phyloP scores from a whole-genome alignment of 2,329 filamentous ascomycete species.

The Hypocrella siamensis region DNA sequence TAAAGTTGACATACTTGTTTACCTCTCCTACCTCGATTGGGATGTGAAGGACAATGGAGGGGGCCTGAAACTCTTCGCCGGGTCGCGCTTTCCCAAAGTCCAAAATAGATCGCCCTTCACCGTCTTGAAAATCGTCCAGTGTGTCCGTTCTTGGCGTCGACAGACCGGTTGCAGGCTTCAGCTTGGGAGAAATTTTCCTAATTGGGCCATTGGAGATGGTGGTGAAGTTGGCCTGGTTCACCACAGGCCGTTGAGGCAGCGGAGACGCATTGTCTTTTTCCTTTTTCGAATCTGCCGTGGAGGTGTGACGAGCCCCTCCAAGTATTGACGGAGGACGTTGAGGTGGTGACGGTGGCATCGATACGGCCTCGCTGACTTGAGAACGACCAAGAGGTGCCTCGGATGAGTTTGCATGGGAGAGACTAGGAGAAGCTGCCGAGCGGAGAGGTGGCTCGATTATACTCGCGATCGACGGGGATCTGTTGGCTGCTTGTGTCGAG shows the following conservation, averaged over 20 bases:
- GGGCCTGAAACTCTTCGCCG: conserved; percentile 44
- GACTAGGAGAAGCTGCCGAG: conserved; percentile 12
- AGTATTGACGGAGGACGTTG: conserved; percentile 15
- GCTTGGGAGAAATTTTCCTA: conserved; percentile 31
- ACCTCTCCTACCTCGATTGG: conserved; percentile 58
- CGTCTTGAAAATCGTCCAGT: conserved; percentile 29
- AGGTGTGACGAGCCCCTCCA: conserved; percentile 14
- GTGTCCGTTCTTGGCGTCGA: conserved; percentile 33
- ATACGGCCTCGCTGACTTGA: conserved; percentile 17
- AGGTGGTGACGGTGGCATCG: conserved; percentile 27
- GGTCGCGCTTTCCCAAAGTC: conserved; percentile 45
- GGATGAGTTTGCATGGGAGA: conserved; percentile 12
- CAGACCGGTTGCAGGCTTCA: conserved; percentile 24
- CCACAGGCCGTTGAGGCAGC: conserved; percentile 14
- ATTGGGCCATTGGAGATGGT: conserved; percentile 23
- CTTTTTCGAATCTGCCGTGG: conserved; percentile 22
- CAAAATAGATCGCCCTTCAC: conserved; percentile 38
- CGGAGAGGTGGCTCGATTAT: conserved; percentile 49
- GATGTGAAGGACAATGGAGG: conserved; percentile 73
- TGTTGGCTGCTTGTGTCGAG: conserved; percentile 15
- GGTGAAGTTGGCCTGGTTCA: conserved; percentile 23
- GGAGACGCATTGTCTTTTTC: conserved; percentile 18
- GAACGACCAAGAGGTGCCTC: conserved; percentile 14
- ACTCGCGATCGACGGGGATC: conserved; percentile 78
- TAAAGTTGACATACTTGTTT: conserved; percentile 92